Base-by-base conservation (phyloP, 805 yeast species). In the Pichia phayaonensis region DNA sequence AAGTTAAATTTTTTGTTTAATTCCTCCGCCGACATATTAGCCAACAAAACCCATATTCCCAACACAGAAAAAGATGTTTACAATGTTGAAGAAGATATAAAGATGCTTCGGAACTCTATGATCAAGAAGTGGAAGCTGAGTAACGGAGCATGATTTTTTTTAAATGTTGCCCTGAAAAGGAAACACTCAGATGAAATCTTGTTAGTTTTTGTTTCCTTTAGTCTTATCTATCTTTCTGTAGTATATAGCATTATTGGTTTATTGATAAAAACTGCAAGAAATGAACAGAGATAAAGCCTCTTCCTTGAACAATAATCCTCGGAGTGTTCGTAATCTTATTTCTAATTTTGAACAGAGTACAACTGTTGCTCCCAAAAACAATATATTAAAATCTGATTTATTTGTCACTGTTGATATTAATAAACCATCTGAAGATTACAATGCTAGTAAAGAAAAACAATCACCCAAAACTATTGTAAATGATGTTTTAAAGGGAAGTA, bases 241-340 rank as follows among this genome's bases (percentile, higher is more conserved):
- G n/a, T n/a, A n/a, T n/a, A n/a, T n/a, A n/a, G n/a, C n/a, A n/a
- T n/a, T n/a, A n/a, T n/a, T n/a, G n/a, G n/a, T n/a, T n/a, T n/a
- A n/a, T n/a, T n/a, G n/a, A n/a, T n/a, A n/a, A n/a, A n/a, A n/a
- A n/a, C n/a, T n/a, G n/a, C n/a, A n/a, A n/a, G n/a, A n/a, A n/a
- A 45, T 43, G 40, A 43, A 27, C 26, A 43, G 21, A 16, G 36
- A 31, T 8, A 26, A 6, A 41, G 16, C 22, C 8, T 18, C 40
- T 13, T 22, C 24, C 10, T n/a, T 43, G 12, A 43, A 34, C 26
- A 27, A 43, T 20, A 31, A 43, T 6, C 40, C 31, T 7, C 43
- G 46, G 5, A 42, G 49, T 21, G 52, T 49, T 15, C 24, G 46
- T 18, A 40, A 45, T 34, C 20, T 49, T 16, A 43, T 49, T 6